Evolutionary conservation across 2,329 filamentous ascomycete genomes (phyloP).

Genomic region (Paecilomyces dactylethromorphus): DNA sequence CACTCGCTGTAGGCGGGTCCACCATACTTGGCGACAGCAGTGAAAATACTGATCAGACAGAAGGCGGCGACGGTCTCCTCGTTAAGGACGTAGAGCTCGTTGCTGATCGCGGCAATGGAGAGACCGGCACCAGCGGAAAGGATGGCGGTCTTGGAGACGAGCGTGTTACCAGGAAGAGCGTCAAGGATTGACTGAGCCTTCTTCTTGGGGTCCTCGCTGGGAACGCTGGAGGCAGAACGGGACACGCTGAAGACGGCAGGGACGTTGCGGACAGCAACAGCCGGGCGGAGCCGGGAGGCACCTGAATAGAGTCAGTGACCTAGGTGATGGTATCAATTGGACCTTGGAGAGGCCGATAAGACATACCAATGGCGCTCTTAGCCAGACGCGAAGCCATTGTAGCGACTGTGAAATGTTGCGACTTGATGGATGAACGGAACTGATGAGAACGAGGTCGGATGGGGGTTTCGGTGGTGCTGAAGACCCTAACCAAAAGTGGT

Average conservation of each 20-base stretch:
- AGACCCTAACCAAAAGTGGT: slow-evolving; percentile 27
- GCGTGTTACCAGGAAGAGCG: slow-evolving; percentile 81
- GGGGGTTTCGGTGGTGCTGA: slow-evolving; percentile 29
- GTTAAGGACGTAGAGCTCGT: slow-evolving; percentile 99
- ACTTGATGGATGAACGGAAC: slow-evolving; percentile 30
- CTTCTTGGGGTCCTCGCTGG: slow-evolving; percentile 84
- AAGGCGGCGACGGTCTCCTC: slow-evolving; percentile 95
- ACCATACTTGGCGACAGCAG: slow-evolving; percentile 83
- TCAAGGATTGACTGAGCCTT: slow-evolving; percentile 96
- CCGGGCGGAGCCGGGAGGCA: slow-evolving; percentile 83
- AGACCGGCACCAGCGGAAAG: slow-evolving; percentile 87
- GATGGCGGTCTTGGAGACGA: slow-evolving; percentile 94
- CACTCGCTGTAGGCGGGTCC: slow-evolving; percentile 89
- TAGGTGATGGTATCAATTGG: slow-evolving; percentile 9
- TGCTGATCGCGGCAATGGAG: slow-evolving; percentile 93
- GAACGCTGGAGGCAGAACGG: slow-evolving; percentile 70
- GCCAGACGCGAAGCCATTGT: slow-evolving; percentile 98
- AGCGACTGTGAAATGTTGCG: slow-evolving; percentile 53
- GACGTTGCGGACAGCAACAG: slow-evolving; percentile 66
- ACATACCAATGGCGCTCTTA: slow-evolving; percentile 90
- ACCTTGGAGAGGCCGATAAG: slow-evolving; percentile 17
- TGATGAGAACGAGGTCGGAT: slow-evolving; percentile 35
- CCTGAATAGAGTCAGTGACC: slow-evolving; percentile 50
- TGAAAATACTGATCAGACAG: slow-evolving; percentile 89
- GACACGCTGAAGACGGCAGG: slow-evolving; percentile 65